Conservation (phyloP, 441 rosid species). For the Codiaeum variegatum region DNA sequence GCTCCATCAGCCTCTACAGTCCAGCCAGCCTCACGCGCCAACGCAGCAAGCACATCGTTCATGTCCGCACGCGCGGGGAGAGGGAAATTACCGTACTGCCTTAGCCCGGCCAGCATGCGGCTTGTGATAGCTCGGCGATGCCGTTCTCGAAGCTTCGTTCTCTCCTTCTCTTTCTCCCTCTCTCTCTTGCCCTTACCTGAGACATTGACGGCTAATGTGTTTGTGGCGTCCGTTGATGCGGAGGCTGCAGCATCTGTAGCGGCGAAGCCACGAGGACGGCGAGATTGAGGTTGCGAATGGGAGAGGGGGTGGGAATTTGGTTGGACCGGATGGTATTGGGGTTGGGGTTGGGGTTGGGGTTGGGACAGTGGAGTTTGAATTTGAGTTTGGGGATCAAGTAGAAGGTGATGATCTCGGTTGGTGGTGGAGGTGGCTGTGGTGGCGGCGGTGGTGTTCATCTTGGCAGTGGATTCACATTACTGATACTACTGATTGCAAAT, state of each 20-base stretch:
- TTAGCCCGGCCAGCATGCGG: slow-evolving; percentile 82
- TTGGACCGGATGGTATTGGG: slow-evolving; percentile 25
- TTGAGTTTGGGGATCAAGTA: slow-evolving; percentile 16
- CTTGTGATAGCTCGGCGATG: slow-evolving; percentile 95
- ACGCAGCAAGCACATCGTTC: slow-evolving; percentile 92
- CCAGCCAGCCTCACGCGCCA: slow-evolving; percentile 99
- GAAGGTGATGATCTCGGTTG: slow-evolving; percentile 17
- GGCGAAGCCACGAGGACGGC: slow-evolving; percentile 91
- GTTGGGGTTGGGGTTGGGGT: slow-evolving; percentile 22
- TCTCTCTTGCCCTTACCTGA: slow-evolving; percentile 70
- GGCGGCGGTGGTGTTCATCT: slow-evolving; percentile 21
- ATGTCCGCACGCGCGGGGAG: slow-evolving; percentile 97
- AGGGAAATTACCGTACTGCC: slow-evolving; percentile 93
- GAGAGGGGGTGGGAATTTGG: slow-evolving; percentile 5
- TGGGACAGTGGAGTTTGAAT: slow-evolving; percentile 20
- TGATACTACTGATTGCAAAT: too few relatives aligned
- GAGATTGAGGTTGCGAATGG: slow-evolving; percentile 46
- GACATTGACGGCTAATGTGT: slow-evolving; percentile 23
- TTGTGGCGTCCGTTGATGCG: slow-evolving; percentile 13
- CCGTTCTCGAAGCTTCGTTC: slow-evolving; percentile 93
- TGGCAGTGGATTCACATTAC: neutral
- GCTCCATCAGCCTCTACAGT: slow-evolving; percentile 97
- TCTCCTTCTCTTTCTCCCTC: slow-evolving; percentile 93
- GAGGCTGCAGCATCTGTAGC: slow-evolving; percentile 48
- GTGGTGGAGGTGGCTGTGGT: neutral